These are phyloP conservation scores for Dryas integrifolia DNA, from an alignment of 331 rosid genomes.

Conservation along the genomic window DNA sequence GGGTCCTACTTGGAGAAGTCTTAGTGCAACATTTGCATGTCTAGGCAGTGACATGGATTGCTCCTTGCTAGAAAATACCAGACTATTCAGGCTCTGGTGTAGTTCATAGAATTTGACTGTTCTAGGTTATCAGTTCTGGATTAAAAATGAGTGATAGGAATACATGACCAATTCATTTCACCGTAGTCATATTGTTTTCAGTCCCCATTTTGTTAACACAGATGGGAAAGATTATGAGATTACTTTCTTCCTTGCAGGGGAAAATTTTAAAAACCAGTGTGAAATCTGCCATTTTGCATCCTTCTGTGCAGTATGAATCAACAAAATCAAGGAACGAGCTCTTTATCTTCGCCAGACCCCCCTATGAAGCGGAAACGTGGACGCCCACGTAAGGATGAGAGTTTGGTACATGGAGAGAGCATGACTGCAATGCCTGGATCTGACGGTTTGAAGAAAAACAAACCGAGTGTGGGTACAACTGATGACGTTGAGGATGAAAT, in stretches of 20 bases:
- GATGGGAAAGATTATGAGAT: constrained; percentile 1
- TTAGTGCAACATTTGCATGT: not conserved
- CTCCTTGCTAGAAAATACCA: not conserved
- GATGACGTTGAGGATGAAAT: constrained; percentile 30
- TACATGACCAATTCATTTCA: not conserved
- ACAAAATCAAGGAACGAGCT: constrained; percentile 35
- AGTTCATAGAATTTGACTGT: not conserved
- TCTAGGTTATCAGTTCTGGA: not conserved
- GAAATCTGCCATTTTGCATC: constrained; percentile 2
- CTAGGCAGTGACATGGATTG: too few relatives aligned
- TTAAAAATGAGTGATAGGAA: not conserved
- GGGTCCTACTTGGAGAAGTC: not conserved
- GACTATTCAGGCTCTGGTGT: not conserved
- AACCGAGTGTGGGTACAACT: constrained; percentile 9
- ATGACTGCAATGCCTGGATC: constrained; percentile 13
- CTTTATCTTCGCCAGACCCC: constrained; percentile 28
- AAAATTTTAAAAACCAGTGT: constrained; percentile 5
- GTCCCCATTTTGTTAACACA: not conserved
- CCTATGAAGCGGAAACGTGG: constrained; percentile 71
- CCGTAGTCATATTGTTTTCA: not conserved
- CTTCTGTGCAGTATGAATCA: constrained; percentile 43
- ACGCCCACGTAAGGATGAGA: constrained; percentile 61
- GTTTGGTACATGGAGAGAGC: constrained; percentile 23
- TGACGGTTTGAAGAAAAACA: constrained; percentile 27
- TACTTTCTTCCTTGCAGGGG: constrained; percentile 26